Evolutionary conservation across 768 basidiomycete genomes (phyloP).

Genomic region (Tricholomella constricta): DNA sequence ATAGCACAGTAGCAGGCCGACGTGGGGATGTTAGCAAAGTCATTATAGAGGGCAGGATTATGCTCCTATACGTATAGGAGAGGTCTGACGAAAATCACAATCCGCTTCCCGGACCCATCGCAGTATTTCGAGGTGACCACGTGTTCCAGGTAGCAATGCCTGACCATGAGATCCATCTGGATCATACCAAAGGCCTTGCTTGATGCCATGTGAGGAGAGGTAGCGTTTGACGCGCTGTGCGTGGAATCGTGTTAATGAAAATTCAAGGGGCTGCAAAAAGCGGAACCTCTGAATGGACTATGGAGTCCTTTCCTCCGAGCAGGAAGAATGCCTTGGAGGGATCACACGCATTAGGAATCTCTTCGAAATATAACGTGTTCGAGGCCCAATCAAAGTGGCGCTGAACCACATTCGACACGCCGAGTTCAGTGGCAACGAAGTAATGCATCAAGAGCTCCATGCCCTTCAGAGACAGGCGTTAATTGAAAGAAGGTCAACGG

Average conservation of each 20-base stretch:
- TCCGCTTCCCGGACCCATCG: conserved; percentile 54
- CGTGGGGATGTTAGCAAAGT: not conserved
- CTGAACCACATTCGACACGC: conserved; percentile 82
- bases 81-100: no score
- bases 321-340: conserved; percentile 68
- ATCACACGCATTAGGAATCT: conserved; percentile 80
- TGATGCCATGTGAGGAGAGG: conserved; percentile 72
- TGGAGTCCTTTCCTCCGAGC: conserved; percentile 81
- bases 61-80: no score
- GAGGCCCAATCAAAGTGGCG: conserved; percentile 85
- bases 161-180: conserved; percentile 64
- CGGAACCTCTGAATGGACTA: conserved; percentile 69
- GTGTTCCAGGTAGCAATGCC: conserved; percentile 52
- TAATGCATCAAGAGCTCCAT: conserved; percentile 83
- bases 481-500: not conserved
- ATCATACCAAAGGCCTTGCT: conserved; percentile 66
- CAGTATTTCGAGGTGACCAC: conserved; percentile 58
- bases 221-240: conserved; percentile 70
- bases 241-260: not conserved
- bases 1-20: no score
- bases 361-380: conserved; percentile 89
- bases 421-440: conserved; percentile 86
- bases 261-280: not conserved
- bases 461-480: conserved; percentile 46
- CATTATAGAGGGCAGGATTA: no score